Conservation (phyloP, 768 basidiomycete genomes). For the Cytidiella melzeri region DNA sequence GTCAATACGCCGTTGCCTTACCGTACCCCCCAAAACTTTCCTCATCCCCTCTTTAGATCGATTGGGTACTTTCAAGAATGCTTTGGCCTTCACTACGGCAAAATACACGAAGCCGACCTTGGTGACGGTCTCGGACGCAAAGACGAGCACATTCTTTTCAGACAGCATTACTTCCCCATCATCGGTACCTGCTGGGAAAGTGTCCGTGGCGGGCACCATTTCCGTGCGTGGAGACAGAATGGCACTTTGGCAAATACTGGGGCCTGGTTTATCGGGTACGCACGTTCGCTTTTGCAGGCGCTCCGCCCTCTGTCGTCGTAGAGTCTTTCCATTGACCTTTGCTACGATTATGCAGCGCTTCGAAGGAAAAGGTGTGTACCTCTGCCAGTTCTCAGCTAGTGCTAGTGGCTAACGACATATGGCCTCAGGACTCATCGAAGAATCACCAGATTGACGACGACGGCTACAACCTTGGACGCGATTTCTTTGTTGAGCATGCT, state of each 20-base stretch:
- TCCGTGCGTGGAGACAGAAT: slow-evolving; percentile 86
- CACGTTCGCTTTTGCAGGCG: slow-evolving; percentile 7
- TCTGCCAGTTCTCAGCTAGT: no score
- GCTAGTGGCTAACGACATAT: background rate
- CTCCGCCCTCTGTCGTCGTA: background rate
- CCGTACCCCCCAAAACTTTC: background rate
- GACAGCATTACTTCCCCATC: slow-evolving; percentile 72
- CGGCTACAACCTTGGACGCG: slow-evolving; percentile 80
- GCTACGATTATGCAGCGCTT: slow-evolving; percentile 41
- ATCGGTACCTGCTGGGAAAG: slow-evolving; percentile 91
- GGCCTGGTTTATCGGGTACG: slow-evolving; percentile 83
- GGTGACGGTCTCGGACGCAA: slow-evolving; percentile 77
- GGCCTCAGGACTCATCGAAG: slow-evolving; percentile 43
- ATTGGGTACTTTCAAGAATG: slow-evolving; percentile 83
- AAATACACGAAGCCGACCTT: slow-evolving; percentile 72
- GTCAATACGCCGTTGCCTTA: slow-evolving; percentile 26
- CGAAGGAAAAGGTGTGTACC: slow-evolving; percentile 55
- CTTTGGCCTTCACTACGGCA: slow-evolving; percentile 70
- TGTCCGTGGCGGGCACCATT: slow-evolving; percentile 79
- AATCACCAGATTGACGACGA: slow-evolving; percentile 70
- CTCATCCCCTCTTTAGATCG: slow-evolving; percentile 39
- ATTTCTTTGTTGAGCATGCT: slow-evolving; percentile 69
- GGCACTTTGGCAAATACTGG: slow-evolving; percentile 64
- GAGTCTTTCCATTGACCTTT: background rate
- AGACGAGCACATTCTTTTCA: slow-evolving; percentile 62